Conservation (phyloP, 768 basidiomycete species). For the Multifurca ochricompacta region DNA sequence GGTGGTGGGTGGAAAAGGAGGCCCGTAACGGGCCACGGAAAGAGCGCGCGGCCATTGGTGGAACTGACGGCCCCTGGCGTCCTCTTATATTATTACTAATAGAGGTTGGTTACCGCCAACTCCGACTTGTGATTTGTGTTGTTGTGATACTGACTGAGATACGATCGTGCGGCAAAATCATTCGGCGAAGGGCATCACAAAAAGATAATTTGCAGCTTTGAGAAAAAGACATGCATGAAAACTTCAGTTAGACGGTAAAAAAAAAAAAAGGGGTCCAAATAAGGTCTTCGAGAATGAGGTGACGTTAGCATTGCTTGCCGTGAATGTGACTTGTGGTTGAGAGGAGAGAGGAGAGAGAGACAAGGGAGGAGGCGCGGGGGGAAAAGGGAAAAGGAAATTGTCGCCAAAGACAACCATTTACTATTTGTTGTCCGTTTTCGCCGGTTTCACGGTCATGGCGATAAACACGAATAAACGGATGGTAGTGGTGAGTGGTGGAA, state of each 20-base stretch:
- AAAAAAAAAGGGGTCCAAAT: slow-evolving; percentile 1
- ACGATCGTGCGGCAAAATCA: not conserved
- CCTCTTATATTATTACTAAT: not conserved
- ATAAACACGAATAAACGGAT: slow-evolving; percentile 14
- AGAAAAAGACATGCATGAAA: not conserved
- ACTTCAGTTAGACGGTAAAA: not conserved
- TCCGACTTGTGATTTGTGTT: too few relatives aligned
- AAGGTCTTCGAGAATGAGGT: slow-evolving; percentile 2
- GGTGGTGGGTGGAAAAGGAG: not conserved
- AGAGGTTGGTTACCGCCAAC: not conserved
- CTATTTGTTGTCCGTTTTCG: not conserved
- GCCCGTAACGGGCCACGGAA: not conserved
- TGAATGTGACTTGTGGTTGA: not conserved
- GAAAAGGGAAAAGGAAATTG: not conserved
- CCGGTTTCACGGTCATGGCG: slow-evolving; percentile 5
- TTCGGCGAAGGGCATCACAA: not conserved
- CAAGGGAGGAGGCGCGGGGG: not conserved
- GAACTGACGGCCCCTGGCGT: too few relatives aligned
- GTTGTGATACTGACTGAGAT: not conserved
- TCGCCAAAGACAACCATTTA: too few relatives aligned
- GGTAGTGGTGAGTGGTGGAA: too few relatives aligned
- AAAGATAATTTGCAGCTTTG: not conserved
- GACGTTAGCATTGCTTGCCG: too few relatives aligned
- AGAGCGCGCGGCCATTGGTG: not conserved
- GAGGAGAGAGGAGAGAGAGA: not conserved